These are phyloP conservation scores for Lactuca sativa DNA, from an alignment of 129 eudicot species.

Conservation along the genomic window DNA sequence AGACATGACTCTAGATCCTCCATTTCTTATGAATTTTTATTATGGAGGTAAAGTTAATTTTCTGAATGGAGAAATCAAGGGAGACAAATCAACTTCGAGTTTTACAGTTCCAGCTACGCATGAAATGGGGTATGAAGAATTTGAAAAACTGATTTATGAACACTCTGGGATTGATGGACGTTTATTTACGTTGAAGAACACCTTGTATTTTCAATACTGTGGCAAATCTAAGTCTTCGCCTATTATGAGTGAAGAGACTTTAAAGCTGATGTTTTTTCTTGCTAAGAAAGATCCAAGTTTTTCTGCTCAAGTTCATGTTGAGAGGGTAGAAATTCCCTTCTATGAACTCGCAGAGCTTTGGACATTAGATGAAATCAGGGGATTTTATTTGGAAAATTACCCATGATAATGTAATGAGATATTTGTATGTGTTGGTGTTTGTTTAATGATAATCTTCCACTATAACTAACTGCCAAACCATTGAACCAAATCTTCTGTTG, in stretches of 20 bases:
- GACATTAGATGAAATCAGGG: no score
- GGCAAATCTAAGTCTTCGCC: not conserved
- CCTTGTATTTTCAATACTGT: not conserved
- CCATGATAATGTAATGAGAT: no score
- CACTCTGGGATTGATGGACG: not conserved
- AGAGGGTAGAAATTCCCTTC: not conserved
- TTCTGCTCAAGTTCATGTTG: not conserved
- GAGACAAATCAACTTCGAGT: not conserved
- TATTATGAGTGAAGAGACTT: not conserved
- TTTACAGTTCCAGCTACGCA: not conserved
- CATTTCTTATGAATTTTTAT: not conserved
- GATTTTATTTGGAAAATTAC: no score
- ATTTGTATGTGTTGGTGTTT: no score
- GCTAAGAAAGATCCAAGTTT: not conserved
- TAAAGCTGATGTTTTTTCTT: not conserved
- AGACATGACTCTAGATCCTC: not conserved
- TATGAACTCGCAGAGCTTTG: no score
- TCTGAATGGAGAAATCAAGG: not conserved
- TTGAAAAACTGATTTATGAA: not conserved
- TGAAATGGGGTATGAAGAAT: not conserved
- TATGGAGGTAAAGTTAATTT: not conserved
- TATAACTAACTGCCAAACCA: slow-evolving; percentile 44
- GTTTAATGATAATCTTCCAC: not conserved
- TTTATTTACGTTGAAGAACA: not conserved
- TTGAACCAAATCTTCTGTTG: slow-evolving; percentile 29